Conservation (phyloP, 176 grass and related monocot genomes). For the Avena eriantha region DNA sequence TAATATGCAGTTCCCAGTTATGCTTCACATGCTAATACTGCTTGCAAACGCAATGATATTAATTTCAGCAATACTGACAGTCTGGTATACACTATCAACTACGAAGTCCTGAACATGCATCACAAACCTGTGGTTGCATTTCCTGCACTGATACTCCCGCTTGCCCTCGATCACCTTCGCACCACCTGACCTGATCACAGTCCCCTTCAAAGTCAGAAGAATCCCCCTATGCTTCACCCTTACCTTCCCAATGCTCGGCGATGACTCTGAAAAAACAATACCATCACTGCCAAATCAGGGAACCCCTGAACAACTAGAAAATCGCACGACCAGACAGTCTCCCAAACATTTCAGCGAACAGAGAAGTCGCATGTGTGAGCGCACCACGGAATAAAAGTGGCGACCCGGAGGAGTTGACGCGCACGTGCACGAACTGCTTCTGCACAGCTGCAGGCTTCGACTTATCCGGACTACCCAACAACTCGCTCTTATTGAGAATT, state of each 20-base stretch:
- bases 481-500: constrained; percentile 13
- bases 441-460: background rate
- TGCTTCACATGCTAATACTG: no score
- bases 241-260: constrained; percentile 78
- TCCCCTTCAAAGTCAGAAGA: constrained; percentile 82
- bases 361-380: background rate
- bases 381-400: constrained; percentile 69
- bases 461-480: background rate
- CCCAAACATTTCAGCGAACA: constrained; percentile 28
- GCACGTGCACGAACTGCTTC: constrained; percentile 68
- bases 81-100: background rate
- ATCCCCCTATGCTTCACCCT: constrained; percentile 80
- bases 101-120: constrained; percentile 6
- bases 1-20: no score
- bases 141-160: constrained; percentile 73
- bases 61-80: no score
- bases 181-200: constrained; percentile 74
- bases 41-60: no score
- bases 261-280: constrained; percentile 58
- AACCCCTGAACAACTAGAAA: background rate
- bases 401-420: constrained; percentile 70
- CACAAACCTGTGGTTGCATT: constrained; percentile 72
- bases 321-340: background rate
- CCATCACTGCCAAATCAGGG: background rate
- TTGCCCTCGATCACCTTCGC: constrained; percentile 93